Conservation (phyloP, 345 rosid species). For the Cochlearia excelsa region DNA sequence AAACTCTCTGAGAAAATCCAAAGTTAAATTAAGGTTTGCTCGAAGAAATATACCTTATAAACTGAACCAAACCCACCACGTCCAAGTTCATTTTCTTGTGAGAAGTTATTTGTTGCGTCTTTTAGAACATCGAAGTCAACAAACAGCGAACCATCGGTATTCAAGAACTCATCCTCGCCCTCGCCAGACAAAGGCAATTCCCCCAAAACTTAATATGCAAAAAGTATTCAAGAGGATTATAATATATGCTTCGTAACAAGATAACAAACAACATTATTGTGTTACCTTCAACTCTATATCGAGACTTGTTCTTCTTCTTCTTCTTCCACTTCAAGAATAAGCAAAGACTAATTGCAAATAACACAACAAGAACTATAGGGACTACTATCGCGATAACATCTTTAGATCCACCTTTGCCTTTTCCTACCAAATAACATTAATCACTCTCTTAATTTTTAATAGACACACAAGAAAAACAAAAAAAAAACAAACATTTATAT, state of each 20-base stretch:
- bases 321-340: slow-evolving; percentile 27
- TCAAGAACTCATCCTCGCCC: too few species aligned
- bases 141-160: too few species aligned
- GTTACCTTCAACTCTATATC: slow-evolving; percentile 18
- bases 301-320: slow-evolving; percentile 6
- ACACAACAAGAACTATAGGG: slow-evolving; percentile 21
- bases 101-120: too few species aligned
- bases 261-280: not conserved
- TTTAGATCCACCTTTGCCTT: slow-evolving; percentile 26
- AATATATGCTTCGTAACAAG: not conserved
- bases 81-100: too few species aligned
- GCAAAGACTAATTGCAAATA: slow-evolving; percentile 20
- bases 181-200: too few species aligned
- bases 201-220: too few species aligned
- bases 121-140: too few species aligned
- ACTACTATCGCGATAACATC: slow-evolving; percentile 23
- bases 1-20: too few species aligned
- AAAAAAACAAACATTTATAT: slow-evolving; percentile 3
- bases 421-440: slow-evolving; percentile 17
- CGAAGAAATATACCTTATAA: too few species aligned
- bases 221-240: not conserved
- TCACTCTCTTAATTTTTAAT: too few species aligned
- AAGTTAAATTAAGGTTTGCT: too few species aligned
- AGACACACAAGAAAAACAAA: not conserved
- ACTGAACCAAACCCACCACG: too few species aligned